Evolutionary conservation across 2,329 filamentous ascomycete genomes (phyloP), one percentile per base, ranked within the genome.

Genomic region (Rasamsonia emersonii): DNA sequence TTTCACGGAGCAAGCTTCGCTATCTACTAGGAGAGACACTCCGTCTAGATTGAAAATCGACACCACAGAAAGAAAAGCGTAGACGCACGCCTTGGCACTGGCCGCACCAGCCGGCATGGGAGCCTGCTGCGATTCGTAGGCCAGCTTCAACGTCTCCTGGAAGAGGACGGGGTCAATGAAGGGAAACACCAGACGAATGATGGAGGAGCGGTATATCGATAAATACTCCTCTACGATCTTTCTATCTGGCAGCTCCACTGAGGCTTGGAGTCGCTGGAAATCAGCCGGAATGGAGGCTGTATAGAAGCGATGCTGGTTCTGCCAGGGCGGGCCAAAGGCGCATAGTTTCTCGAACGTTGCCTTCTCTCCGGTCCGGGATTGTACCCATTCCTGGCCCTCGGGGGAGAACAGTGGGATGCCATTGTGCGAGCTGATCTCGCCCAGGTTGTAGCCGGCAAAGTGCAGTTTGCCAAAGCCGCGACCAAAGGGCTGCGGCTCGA

Each of bases 371-470:
- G 67, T 65, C 17, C 59, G 56, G 9, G 64, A 51, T 18, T 59
- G 52, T 19, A 73, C 64, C 66, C 67, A 72, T 41, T 64, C 46
- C 31, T 59, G 60, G 4, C 69, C 68, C 9, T 65, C 56, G 0
- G 54, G 46, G 0, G 69, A 66, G 24, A 73, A 58, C 24, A 70
- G 61, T 0, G 69, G 70, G 2, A 72, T 60, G 5, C 70, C 67
- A 9, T 63, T 67, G 28, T 62, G 56, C 5, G 62, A 51, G 42
- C 61, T 69, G 18, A 70, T 62, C 9, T 58, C 56, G 7, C 68
- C 68, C 7, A 71, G 47, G 34, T 66, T 57, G 28, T 60, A 54
- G 1, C 68, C 67, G 3, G 64, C 64, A 39, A 69, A 70, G 44
- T 69, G 62, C 3, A 70, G 51, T 11, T 60, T 58, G 7, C 61